Percentiles rank a stretch among this genome's conserved stretches.
Evolutionary conservation across 2,329 filamentous ascomycete species (phyloP).

Genomic region (Phoma sp.): DNA sequence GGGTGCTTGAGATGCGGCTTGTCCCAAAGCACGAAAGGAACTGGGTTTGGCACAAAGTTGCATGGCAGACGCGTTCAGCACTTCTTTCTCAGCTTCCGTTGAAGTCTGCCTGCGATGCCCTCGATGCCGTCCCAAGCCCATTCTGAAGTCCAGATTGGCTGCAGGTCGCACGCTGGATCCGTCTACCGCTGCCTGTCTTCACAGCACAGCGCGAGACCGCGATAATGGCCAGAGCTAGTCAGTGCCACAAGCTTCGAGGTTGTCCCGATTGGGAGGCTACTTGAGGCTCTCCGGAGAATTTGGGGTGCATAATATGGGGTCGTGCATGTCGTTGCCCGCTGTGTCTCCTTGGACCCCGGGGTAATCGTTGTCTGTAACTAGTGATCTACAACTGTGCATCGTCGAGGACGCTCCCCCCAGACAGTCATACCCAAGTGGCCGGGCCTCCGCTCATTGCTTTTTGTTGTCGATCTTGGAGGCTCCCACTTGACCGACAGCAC

Average conservation of each 20-base stretch:
- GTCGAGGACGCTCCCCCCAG: constrained; percentile 4
- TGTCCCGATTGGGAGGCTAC: neutral
- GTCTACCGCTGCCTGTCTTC: neutral
- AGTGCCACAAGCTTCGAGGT: constrained; percentile 9
- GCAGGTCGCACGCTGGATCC: constrained; percentile 6
- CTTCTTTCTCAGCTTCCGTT: constrained; percentile 7
- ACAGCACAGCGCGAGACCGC: constrained; percentile 6
- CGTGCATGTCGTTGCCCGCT: constrained; percentile 4
- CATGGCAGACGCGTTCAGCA: neutral
- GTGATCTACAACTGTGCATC: constrained; percentile 17
- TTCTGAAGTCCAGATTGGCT: constrained; percentile 1
- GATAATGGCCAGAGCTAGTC: constrained; percentile 2
- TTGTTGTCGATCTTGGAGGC: constrained; percentile 4
- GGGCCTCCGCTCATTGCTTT: constrained; percentile 16
- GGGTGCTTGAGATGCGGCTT: constrained; percentile 39
- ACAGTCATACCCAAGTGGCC: constrained; percentile 10
- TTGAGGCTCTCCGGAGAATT: constrained; percentile 18
- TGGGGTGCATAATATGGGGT: neutral
- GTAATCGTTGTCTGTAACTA: constrained; percentile 11
- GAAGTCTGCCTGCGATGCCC: constrained; percentile 5
- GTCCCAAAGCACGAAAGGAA: neutral
- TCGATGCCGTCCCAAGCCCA: constrained; percentile 1
- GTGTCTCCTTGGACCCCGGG: constrained; percentile 7
- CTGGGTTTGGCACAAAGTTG: neutral
- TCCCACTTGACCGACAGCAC: neutral